Conservation (phyloP, 345 rosid genomes). For the Turnera subulata region DNA sequence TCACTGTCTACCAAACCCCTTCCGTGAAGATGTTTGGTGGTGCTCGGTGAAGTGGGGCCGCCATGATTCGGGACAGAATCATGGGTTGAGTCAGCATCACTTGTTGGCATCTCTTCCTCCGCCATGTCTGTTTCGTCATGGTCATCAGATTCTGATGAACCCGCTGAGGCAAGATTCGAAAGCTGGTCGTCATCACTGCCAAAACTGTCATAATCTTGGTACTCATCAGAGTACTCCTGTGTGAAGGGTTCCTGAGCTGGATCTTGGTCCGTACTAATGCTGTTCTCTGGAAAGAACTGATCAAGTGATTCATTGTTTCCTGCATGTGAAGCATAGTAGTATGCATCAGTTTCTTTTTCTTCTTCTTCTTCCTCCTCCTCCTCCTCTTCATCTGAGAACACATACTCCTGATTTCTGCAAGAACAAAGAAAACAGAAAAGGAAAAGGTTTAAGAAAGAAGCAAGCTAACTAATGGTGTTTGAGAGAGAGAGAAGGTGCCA, state of each 20-base stretch:
- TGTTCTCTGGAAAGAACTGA: slow-evolving; percentile 27
- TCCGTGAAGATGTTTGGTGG: slow-evolving; percentile 23
- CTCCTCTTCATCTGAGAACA: slow-evolving; percentile 62
- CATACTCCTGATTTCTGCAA: slow-evolving; percentile 57
- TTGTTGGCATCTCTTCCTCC: slow-evolving; percentile 28
- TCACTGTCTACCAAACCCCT: slow-evolving; percentile 38
- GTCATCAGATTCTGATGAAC: slow-evolving; percentile 40
- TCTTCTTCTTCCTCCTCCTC: slow-evolving; percentile 41
- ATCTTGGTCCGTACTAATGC: slow-evolving; percentile 1
- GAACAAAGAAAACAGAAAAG: neutral
- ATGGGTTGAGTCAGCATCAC: slow-evolving; percentile 20
- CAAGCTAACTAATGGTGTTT: too few species aligned
- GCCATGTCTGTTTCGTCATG: slow-evolving; percentile 21
- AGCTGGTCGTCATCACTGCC: slow-evolving; percentile 34
- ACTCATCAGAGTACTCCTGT: slow-evolving; percentile 15
- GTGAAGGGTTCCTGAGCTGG: slow-evolving; percentile 18
- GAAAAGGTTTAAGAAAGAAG: too few species aligned
- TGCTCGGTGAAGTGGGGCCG: slow-evolving; percentile 37
- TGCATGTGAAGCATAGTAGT: too few species aligned
- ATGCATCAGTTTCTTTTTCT: slow-evolving; percentile 7
- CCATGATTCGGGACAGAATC: slow-evolving; percentile 20
- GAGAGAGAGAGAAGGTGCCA: neutral
- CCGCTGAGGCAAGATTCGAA: slow-evolving; percentile 41
- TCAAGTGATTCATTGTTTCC: slow-evolving; percentile 20
- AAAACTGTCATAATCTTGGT: slow-evolving; percentile 29